Percentiles rank a stretch among this genome's conserved stretches.
phyloP scores from a whole-genome alignment of 202 grass and related monocot genomes.

The Brachypodium distachyon region DNA sequence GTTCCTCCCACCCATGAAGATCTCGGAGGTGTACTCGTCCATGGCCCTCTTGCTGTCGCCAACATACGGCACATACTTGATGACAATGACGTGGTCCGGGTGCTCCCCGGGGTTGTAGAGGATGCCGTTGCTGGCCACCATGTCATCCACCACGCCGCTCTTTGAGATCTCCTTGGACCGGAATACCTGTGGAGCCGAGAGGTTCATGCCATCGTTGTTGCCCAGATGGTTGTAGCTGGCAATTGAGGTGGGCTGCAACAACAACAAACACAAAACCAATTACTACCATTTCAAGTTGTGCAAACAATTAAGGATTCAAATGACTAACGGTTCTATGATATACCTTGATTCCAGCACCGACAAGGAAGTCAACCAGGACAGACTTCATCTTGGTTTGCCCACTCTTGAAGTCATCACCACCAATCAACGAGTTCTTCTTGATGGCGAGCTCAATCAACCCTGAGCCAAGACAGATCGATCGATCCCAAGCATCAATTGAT shows the following conservation, averaged over 20 bases:
- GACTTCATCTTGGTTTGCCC: constrained; percentile 80
- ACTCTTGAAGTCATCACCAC: constrained; percentile 69
- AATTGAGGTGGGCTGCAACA: constrained; percentile 54
- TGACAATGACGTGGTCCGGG: constrained; percentile 65
- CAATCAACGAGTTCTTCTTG: constrained; percentile 46
- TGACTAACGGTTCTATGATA: background rate
- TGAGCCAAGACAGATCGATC: constrained; percentile 5
- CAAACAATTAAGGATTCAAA: background rate
- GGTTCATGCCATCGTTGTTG: constrained; percentile 67
- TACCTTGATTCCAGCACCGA: constrained; percentile 71
- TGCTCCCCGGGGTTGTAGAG: constrained; percentile 57
- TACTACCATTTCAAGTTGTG: background rate
- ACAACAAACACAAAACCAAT: background rate
- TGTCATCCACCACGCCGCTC: constrained; percentile 67
- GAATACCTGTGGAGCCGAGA: constrained; percentile 58
- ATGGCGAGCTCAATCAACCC: constrained; percentile 61
- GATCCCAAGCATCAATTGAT: background rate
- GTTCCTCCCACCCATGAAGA: constrained; percentile 85
- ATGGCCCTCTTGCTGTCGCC: constrained; percentile 93
- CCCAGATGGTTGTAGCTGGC: constrained; percentile 69
- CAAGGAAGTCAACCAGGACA: constrained; percentile 58
- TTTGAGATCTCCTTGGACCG: constrained; percentile 79
- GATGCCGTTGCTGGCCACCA: constrained; percentile 62
- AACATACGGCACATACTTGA: constrained; percentile 74
- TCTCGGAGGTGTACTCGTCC: constrained; percentile 94